phyloP scores from a whole-genome alignment of 495 filamentous ascomycete species.

The Podospora bellae-mahoneyi region DNA sequence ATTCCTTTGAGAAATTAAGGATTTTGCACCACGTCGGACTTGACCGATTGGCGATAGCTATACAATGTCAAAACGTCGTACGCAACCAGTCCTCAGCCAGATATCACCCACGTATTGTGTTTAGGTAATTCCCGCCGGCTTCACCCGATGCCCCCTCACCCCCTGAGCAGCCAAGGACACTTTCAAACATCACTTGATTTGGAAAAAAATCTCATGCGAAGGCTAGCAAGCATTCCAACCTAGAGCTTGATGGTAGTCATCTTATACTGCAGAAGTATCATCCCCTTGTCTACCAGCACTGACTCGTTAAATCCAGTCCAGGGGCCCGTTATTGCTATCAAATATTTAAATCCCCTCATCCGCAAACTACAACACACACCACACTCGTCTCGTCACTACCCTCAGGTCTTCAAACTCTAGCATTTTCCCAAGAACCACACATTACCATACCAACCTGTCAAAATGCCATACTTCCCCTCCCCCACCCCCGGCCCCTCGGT shows the following conservation, averaged over 20 bases:
- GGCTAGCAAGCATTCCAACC: not conserved
- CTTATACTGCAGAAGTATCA: too few relatives aligned
- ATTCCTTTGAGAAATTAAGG: too few relatives aligned
- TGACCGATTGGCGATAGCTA: not conserved
- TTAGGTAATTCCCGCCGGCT: not conserved
- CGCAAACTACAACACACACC: too few relatives aligned
- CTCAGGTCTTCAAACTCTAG: too few relatives aligned
- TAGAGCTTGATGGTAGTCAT: not conserved
- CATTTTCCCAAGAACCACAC: too few relatives aligned
- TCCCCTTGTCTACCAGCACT: too few relatives aligned
- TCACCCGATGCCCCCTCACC: not conserved
- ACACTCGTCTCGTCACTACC: too few relatives aligned
- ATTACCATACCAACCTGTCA: not conserved
- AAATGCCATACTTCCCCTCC: slow-evolving; percentile 15
- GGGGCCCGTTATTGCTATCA: too few relatives aligned
- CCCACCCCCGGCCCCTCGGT: slow-evolving; percentile 2
- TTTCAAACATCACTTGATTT: not conserved
- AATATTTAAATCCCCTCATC: too few relatives aligned
- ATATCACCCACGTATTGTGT: not conserved
- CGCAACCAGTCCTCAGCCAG: not conserved
- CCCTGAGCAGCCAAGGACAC: not conserved
- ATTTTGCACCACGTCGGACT: not conserved
- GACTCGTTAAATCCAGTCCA: too few relatives aligned
- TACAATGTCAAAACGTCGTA: not conserved
- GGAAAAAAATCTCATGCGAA: not conserved